phyloP scores from a whole-genome alignment of 73 alveolate genomes.

The Durusdinium trenchii region DNA sequence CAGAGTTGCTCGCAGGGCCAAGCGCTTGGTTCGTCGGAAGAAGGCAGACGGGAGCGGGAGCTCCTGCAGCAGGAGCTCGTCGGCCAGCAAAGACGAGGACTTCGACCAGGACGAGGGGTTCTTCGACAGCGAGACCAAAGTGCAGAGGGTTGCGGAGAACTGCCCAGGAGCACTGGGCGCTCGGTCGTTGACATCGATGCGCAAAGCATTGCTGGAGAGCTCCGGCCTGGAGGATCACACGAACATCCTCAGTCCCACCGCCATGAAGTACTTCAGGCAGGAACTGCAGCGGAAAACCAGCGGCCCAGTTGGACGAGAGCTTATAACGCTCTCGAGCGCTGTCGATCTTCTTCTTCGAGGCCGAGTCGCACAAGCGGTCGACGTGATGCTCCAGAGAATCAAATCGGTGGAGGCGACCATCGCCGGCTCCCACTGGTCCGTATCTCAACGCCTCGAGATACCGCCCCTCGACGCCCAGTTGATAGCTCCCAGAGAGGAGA shows the following conservation, averaged over 20 bases:
- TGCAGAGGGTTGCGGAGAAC: background rate
- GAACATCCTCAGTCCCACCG: too few species aligned
- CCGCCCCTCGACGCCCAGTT: background rate
- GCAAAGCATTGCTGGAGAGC: background rate
- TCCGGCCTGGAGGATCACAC: background rate
- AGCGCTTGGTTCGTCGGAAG: background rate
- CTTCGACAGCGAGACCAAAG: background rate
- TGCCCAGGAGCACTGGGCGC: background rate
- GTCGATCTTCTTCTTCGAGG: background rate
- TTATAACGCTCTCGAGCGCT: background rate
- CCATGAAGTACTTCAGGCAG: background rate
- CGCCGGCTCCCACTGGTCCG: background rate
- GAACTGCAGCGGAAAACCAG: background rate
- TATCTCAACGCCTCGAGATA: background rate
- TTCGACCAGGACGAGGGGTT: background rate
- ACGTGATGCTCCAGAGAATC: background rate
- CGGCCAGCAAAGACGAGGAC: background rate
- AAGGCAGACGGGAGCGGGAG: background rate
- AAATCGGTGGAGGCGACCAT: background rate
- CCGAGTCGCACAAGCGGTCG: background rate
- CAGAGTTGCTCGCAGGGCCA: background rate
- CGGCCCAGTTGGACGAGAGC: background rate
- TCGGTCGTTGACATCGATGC: background rate
- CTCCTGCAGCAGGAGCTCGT: background rate
- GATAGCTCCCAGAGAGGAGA: background rate